Base-by-base conservation (phyloP, 306 rosid species). In the Corylus avellana region DNA sequence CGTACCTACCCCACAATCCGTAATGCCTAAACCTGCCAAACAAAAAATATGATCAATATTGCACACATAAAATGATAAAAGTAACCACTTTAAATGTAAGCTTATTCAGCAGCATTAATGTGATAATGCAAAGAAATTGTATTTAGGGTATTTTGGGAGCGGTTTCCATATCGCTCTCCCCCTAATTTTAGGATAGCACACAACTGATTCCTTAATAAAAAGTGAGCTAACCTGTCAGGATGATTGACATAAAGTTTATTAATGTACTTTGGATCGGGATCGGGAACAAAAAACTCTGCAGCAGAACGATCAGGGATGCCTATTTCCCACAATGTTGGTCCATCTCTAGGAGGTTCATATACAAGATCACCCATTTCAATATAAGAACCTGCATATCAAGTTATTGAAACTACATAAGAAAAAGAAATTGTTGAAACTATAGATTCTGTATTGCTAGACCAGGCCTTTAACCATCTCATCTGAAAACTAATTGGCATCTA, bases 281-380 rank as follows among this genome's bases (percentile, higher is more conserved):
- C 94, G 14, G 97, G 98, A 73, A 91, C 85, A 74, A 83, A 92
- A 83, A 95, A 92, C 75, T 92, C 97, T 37, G 90, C 89, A 47
- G 98, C 98, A 14, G 97, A 81, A 35, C 98, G 97, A 84, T 95
- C 95, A 20, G 98, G 98, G 75, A 89, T 77, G 55, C 98, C 98
- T 72, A 94, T 94, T 91, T 94, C 98, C 98, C 98, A 94, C 73
- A 91, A 76, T 59, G 98, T 95, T 18, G 97, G 91, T 4, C 97
- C 98, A 78, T 87, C 88, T 87, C 98, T 91, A 50, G 91, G 97
- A 8, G 97, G 91, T 47, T 91, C 91, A 78, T 86, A 91, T 1
- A 89, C 90, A 77, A 89, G 79, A 46, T 87, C 92, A 62, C 97
- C 98, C 32, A 89, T 57, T 35, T 88, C 89, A 67, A 88, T 87